Evolutionary conservation across 495 filamentous ascomycete species (phyloP).

Genomic region (Platismatia glauca): DNA sequence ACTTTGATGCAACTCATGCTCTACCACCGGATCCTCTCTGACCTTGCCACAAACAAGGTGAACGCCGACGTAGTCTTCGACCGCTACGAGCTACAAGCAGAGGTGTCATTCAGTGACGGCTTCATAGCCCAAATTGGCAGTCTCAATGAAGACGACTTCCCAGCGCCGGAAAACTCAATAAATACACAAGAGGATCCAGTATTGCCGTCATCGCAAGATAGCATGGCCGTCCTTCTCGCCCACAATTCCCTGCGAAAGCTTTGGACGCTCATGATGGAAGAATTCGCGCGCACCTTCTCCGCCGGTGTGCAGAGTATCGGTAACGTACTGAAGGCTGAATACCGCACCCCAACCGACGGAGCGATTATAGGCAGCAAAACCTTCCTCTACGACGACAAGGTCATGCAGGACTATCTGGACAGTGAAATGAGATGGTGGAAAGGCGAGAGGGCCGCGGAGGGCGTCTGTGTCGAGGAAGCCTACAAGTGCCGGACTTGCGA

Average conservation of each 20-base stretch:
- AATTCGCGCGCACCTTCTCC: constrained; percentile 50
- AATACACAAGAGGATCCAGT: background rate
- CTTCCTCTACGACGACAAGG: constrained; percentile 57
- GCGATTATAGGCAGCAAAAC: constrained; percentile 56
- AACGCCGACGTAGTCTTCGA: constrained; percentile 56
- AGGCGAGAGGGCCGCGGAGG: constrained; percentile 64
- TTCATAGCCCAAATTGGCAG: constrained; percentile 73
- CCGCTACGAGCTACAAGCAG: constrained; percentile 58
- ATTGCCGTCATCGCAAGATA: constrained; percentile 34
- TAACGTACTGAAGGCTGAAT: constrained; percentile 41
- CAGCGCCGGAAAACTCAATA: constrained; percentile 25
- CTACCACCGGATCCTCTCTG: constrained; percentile 77
- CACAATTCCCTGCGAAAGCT: constrained; percentile 53
- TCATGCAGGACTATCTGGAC: constrained; percentile 53
- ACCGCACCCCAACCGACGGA: constrained; percentile 35
- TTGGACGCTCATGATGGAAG: constrained; percentile 57
- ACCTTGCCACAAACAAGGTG: constrained; percentile 61
- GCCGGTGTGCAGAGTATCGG: constrained; percentile 41
- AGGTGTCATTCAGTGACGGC: constrained; percentile 59
- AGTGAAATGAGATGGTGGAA: constrained; percentile 80
- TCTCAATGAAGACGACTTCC: constrained; percentile 52
- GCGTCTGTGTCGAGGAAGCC: constrained; percentile 79
- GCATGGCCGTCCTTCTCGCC: constrained; percentile 45
- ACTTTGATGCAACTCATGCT: constrained; percentile 82
- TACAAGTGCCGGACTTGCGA: constrained; percentile 75